Evolutionary conservation across 257 asterid genomes (phyloP), one percentile per base, ranked within the genome.

Genomic region (Petunia axillaris): DNA sequence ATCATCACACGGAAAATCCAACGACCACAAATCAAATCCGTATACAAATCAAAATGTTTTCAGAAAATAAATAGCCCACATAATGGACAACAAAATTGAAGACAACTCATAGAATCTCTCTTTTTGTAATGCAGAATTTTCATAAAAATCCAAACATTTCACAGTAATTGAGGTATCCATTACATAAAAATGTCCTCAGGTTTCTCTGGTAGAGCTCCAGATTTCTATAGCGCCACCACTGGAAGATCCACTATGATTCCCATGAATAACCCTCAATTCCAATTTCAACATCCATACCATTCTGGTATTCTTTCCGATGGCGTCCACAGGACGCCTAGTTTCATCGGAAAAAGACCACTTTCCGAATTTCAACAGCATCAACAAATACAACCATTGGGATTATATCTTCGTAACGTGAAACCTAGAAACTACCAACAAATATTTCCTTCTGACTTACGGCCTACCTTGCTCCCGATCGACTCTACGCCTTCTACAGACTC

Each of bases 371-470:
- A 88, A 68, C 91, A 83, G 7, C 91, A 88, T 6, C 83, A 79
- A 8, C 81, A 77, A 13, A 38, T 77, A 78, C 85, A 84, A 9
- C 85, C 89, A 16, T 79, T 87, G 14, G 93, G 91, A 5, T 78
- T 92, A 76, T 88, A 86, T 83, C 87, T 88, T 57, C 89, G 98
- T 48, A 92, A 87, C 93, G 96, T 92, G 73, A 94, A 88, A 84
- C 87, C 81, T 46, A 88, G 97, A 79, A 80, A 82, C 81, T 89
- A 85, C 81, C 93, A 86, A 14, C 89, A 85, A 15, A 66, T 87
- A 2, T 87, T 93, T 4, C 97, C 93, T 25, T 25, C 25, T 0
- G 25, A 76, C 80, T 89, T 2, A 86, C 92, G 43, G 87, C 94
- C 5, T 25, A 25, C 0, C 82, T 85, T 38, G 86, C 94, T 81